Evolutionary conservation across 2,329 filamentous ascomycete genomes (phyloP).

Genomic region (Fusarium dimerum): DNA sequence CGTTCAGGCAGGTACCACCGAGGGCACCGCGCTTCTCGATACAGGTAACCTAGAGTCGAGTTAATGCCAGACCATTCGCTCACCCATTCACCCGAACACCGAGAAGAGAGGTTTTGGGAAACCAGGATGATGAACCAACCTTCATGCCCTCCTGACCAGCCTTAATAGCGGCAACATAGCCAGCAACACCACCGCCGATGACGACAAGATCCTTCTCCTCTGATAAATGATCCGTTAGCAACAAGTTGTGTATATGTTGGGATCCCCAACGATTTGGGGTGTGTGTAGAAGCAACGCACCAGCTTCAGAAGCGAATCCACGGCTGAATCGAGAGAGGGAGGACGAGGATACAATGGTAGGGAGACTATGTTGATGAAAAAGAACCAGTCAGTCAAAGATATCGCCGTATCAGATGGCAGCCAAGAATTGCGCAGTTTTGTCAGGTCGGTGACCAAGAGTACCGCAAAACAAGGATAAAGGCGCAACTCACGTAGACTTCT

Average conservation of each 20-base stretch:
- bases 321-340: slow-evolving; percentile 53
- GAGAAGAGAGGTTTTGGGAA: neutral
- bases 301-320: slow-evolving; percentile 60
- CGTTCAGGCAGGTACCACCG: slow-evolving; percentile 96
- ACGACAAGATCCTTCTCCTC: slow-evolving; percentile 97
- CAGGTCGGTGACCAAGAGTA: neutral
- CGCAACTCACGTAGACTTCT: slow-evolving; percentile 51
- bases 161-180: slow-evolving; percentile 99
- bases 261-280: neutral
- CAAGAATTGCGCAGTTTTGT: slow-evolving; percentile 16
- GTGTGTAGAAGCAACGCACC: slow-evolving; percentile 42
- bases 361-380: slow-evolving; percentile 39
- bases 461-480: slow-evolving; percentile 2
- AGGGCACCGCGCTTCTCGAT: slow-evolving; percentile 97
- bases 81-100: slow-evolving; percentile 6
- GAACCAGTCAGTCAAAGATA: slow-evolving; percentile 27
- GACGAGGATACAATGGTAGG: slow-evolving; percentile 49
- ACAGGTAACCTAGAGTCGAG: slow-evolving; percentile 72
- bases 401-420: slow-evolving; percentile 5
- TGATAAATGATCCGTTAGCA: slow-evolving; percentile 38
- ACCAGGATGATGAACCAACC: slow-evolving; percentile 48
- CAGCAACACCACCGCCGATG: slow-evolving; percentile 96
- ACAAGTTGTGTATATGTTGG: neutral
- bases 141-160: slow-evolving; percentile 96
- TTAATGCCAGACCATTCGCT: slow-evolving; percentile 15